These are phyloP conservation scores for Malassezia globosa DNA, from an alignment of 1,284 basidiomycete genomes.

Conservation along the genomic window DNA sequence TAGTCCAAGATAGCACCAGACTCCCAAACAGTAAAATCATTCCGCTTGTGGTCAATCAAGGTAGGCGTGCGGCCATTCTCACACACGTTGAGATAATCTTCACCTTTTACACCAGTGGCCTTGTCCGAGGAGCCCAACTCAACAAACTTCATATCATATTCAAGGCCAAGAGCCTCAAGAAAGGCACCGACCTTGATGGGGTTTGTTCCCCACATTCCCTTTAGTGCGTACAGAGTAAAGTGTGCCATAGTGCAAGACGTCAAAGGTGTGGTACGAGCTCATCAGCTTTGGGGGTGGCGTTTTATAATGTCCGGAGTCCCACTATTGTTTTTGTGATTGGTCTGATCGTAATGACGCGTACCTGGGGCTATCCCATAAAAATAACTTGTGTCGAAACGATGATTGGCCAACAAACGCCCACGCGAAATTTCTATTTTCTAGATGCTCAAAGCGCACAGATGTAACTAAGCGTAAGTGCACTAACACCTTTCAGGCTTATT, in stretches of 20 bases:
- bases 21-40: constrained; percentile 34
- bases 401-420: too few species aligned
- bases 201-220: constrained; percentile 24
- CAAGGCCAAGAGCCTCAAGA: constrained; percentile 33
- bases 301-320: too few species aligned
- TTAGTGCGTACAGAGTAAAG: constrained; percentile 5
- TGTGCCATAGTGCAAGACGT: not conserved
- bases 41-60: constrained; percentile 33
- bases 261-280: not conserved
- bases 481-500: too few species aligned
- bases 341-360: too few species aligned
- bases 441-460: too few species aligned
- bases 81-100: constrained; percentile 31
- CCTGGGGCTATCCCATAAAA: too few species aligned
- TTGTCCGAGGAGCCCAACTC: constrained; percentile 29
- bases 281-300: not conserved
- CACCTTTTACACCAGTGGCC: constrained; percentile 36
- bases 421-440: too few species aligned
- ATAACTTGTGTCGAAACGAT: too few species aligned
- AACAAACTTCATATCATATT: constrained; percentile 28
- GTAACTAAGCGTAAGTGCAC: too few species aligned
- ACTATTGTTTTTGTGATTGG: too few species aligned
- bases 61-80: constrained; percentile 36
- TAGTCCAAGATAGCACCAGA: constrained; percentile 33
- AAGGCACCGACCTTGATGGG: constrained; percentile 34